These are phyloP conservation scores for Helenozyma baotianmanensis DNA, from an alignment of 805 yeast genomes.

Conservation along the genomic window DNA sequence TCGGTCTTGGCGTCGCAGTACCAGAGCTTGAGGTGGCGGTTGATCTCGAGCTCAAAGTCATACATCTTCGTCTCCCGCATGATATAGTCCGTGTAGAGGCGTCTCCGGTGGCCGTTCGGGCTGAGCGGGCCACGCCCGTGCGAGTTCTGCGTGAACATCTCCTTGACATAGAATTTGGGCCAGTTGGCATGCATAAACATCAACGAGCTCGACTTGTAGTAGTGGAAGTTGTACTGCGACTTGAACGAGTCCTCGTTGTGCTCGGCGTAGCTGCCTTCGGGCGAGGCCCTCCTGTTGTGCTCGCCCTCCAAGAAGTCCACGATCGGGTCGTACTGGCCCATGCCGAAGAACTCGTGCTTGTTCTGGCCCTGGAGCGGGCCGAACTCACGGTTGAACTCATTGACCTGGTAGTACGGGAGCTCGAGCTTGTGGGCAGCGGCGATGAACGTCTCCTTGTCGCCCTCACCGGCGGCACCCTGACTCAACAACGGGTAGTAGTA, in stretches of 20 bases:
- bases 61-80: conserved; percentile 20
- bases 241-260: conserved; percentile 17
- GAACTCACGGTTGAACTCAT: conserved; percentile 33
- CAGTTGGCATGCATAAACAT: conserved; percentile 36
- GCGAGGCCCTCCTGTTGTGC: conserved; percentile 1
- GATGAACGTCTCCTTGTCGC: conserved; percentile 40
- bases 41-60: conserved; percentile 27
- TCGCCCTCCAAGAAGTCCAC: conserved; percentile 22
- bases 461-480: conserved; percentile 42
- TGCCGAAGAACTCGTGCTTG: conserved; percentile 27
- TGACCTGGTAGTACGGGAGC: conserved; percentile 35
- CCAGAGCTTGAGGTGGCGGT: conserved; percentile 25
- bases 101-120: conserved; percentile 18
- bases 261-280: conserved; percentile 14
- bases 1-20: conserved; percentile 23
- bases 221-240: conserved; percentile 28
- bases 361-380: conserved; percentile 24
- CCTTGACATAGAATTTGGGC: conserved; percentile 27
- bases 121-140: conserved; percentile 25
- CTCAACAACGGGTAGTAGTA: conserved; percentile 34
- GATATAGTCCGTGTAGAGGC: conserved; percentile 25
- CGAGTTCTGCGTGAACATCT: conserved; percentile 23
- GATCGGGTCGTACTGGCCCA: conserved; percentile 38
- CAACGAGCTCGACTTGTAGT: conserved; percentile 22
- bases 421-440: conserved; percentile 38